These are phyloP conservation scores for Quercus parvula DNA, from an alignment of 306 rosid genomes.

Conservation along the genomic window DNA sequence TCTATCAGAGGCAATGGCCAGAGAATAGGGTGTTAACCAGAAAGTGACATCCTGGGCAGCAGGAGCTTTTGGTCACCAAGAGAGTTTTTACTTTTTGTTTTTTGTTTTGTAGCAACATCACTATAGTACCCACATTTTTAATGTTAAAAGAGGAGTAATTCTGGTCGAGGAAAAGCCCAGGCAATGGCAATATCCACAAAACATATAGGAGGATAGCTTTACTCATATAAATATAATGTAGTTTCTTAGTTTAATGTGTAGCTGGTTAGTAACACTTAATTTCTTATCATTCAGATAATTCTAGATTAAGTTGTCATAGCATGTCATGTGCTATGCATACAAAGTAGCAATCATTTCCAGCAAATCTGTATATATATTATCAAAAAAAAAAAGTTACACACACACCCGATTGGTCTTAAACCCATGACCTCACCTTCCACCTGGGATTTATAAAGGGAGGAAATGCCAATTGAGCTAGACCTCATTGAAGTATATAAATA, in stretches of 20 bases:
- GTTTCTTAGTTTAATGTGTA: not conserved
- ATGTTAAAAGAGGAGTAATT: not conserved
- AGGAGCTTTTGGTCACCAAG: not conserved
- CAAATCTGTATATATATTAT: too few relatives aligned
- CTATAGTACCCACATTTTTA: not conserved
- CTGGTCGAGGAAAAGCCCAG: not conserved
- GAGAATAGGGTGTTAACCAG: not conserved
- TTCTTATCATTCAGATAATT: not conserved
- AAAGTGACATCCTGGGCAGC: not conserved
- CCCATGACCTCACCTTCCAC: too few relatives aligned
- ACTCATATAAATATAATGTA: not conserved
- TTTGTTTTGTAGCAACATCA: not conserved
- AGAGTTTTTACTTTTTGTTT: not conserved
- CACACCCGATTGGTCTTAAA: too few relatives aligned
- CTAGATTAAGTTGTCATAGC: not conserved
- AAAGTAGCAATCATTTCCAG: not conserved
- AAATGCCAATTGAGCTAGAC: too few relatives aligned
- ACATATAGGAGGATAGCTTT: not conserved
- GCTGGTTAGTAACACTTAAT: not conserved
- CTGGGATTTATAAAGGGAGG: too few relatives aligned
- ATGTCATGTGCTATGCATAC: slow-evolving; percentile 10
- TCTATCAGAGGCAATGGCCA: not conserved
- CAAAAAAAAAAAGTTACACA: too few relatives aligned
- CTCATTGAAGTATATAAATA: too few relatives aligned
- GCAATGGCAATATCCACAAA: not conserved